Conservation (phyloP, 495 filamentous ascomycete genomes). For the Lentithecium fluviatile region DNA sequence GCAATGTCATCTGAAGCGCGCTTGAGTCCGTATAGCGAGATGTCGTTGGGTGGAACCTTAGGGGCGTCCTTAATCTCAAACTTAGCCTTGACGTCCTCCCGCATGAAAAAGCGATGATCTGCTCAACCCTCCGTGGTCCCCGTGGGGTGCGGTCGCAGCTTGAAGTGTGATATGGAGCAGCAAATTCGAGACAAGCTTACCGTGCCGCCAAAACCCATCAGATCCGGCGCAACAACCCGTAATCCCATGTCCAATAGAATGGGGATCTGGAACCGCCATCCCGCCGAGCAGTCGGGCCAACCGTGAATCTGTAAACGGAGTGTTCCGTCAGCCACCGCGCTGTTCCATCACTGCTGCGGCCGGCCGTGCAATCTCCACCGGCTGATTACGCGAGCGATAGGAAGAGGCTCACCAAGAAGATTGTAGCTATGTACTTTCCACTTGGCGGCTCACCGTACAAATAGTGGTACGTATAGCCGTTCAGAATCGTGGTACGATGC, state of each 20-base stretch:
- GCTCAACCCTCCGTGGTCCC: conserved; percentile 4
- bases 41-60: conserved; percentile 50
- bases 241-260: conserved; percentile 65
- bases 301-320: conserved; percentile 54
- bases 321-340: conserved; percentile 3
- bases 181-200: conserved; percentile 44
- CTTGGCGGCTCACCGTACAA: conserved; percentile 59
- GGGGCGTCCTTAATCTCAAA: conserved; percentile 55
- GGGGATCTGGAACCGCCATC: conserved; percentile 84
- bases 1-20: conserved; percentile 68
- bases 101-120: not conserved
- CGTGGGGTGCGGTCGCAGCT: conserved; percentile 2
- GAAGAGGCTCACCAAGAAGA: conserved; percentile 57
- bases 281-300: conserved; percentile 67
- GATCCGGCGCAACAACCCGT: conserved; percentile 73
- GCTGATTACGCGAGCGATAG: conserved; percentile 13
- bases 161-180: conserved; percentile 21
- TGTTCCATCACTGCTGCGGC: not conserved
- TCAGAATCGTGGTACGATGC: conserved; percentile 59
- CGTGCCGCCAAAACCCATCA: conserved; percentile 78
- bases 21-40: conserved; percentile 65
- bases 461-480: conserved; percentile 68
- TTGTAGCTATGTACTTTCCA: conserved; percentile 57
- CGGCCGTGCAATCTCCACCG: conserved; percentile 20
- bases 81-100: conserved; percentile 17